Base-by-base conservation (phyloP, 371 early-diverging fungal genomes). In the Mucor circinelloides region DNA sequence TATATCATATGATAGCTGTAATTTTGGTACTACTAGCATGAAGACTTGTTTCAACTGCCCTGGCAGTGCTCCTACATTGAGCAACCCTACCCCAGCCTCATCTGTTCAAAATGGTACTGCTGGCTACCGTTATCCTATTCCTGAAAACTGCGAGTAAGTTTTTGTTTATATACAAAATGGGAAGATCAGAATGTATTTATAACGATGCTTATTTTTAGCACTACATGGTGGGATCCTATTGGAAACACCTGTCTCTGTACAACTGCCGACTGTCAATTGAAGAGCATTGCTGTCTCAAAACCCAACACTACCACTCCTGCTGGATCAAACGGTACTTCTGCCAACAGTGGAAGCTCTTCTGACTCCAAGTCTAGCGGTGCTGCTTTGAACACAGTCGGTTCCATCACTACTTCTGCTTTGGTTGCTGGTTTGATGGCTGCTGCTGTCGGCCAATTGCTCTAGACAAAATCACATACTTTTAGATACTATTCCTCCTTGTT, bases 181-280 rank as follows among this genome's bases (percentile, higher is more conserved):
- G 23, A 25, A 25, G 12, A 50, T 50, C 25, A 23, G 5, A 50
- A 25, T 23, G 50, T 50, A 50, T 25, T 46, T 44, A 40, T 48
- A 8, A 32, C 23, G 17, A 38, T 36, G 8, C 27, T 44, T 31
- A 21, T 48, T 25, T 13, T 15, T 67, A 81, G 82, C 31, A 82
- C 86, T 44, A 76, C 83, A 28, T 90, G 88, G 87, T 92, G 91
- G 91, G 90, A 92, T 69, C 91, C 92, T 34, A 75, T 84, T 48
- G 82, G 72, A 15, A 80, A 83, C 58, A 78, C 61, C 12, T 88
- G 89, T 67, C 73, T 81, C 7, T 87, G 89, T 74, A 72, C 78
- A 6, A 70, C 77, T 21, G 65, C 79, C 30, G 67, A 74, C 4
- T 86, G 85, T 67, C 74, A 79, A 40, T 76, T 78, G 42, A 84